Base-by-base conservation (phyloP, 495 filamentous ascomycete genomes). In the Corynascus novoguineensis region DNA sequence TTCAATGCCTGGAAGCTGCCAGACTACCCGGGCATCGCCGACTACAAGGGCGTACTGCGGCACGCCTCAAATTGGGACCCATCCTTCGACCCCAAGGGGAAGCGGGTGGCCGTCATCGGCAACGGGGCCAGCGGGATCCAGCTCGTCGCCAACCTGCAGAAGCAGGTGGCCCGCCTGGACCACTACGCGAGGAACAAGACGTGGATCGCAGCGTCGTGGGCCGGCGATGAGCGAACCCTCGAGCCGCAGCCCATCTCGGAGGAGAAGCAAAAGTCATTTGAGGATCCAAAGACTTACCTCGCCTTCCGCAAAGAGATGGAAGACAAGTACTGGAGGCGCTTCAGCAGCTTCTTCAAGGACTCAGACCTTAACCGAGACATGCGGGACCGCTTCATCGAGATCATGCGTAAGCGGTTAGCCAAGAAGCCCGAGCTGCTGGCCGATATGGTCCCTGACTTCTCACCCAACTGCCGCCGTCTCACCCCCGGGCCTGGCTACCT, bases 401-500 rank as follows among this genome's bases (percentile, higher is more conserved):
- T 81, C 11, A 82, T 82, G 77, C 59, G 74, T 47, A 50, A 78
- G 32, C 74, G 80, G 4, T 60, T 85, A 21, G 66, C 71, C 11
- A 73, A 75, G 40, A 80, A 84, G 54, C 78, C 81, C 2, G 78
- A 81, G 28, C 71, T 87, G 21, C 62, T 73, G 21, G 71, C 79
- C 9, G 71, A 75, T 31, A 75, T 86, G 44, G 72, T 83, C 31
- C 86, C 86, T 0, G 79, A 84, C 55, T 90, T 86, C 64, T 75
- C 78, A 0, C 83, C 83, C 5, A 79, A 83, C 64, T 90, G 86
- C 61, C 79, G 86, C 45, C 83, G 87, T 14, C 73, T 88, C 0
- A 90, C 87, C 0, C 86, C 86, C 0, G 87, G 86, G 0, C 83
- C 83, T 7, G 85, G 84, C 0, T 90, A 89, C 64, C 79, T 90